These are phyloP conservation scores for Yamadazyma akitaensis DNA, from an alignment of 805 yeast species.

Conservation along the genomic window DNA sequence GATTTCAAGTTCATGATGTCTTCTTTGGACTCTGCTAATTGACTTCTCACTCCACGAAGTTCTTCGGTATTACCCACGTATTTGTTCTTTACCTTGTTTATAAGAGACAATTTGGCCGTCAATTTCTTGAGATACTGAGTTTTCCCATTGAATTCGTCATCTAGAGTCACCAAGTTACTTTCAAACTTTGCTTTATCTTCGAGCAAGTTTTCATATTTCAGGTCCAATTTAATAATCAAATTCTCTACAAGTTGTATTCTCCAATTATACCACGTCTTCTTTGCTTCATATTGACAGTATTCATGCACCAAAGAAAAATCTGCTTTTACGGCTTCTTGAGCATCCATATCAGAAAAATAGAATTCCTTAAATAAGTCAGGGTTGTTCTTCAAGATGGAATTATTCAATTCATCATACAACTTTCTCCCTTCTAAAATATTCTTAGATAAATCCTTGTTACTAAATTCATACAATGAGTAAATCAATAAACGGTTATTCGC, in stretches of 20 bases:
- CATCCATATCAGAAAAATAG: constrained; percentile 36
- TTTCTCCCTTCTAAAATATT: constrained; percentile 49
- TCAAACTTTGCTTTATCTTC: constrained; percentile 11
- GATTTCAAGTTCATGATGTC: constrained; percentile 13
- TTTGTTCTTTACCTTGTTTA: constrained; percentile 8
- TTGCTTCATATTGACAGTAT: constrained; percentile 50
- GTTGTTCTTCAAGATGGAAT: constrained; percentile 43
- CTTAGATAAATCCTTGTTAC: constrained; percentile 51
- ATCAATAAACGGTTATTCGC: constrained; percentile 42
- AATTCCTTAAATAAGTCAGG: constrained; percentile 51
- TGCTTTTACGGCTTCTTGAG: constrained; percentile 40
- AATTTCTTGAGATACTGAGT: constrained; percentile 12
- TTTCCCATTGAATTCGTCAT: constrained; percentile 6
- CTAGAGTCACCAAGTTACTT: constrained; percentile 7
- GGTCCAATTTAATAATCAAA: constrained; percentile 32
- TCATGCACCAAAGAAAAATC: constrained; percentile 50
- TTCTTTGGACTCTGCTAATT: constrained; percentile 10
- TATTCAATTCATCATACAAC: constrained; percentile 45
- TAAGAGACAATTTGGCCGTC: constrained; percentile 14
- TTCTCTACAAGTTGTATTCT: constrained; percentile 49
- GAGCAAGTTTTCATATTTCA: constrained; percentile 6
- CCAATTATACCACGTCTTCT: constrained; percentile 63
- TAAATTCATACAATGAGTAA: constrained; percentile 50
- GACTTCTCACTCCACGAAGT: constrained; percentile 8
- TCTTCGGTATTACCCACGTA: constrained; percentile 9